Evolutionary conservation across 495 filamentous ascomycete species (phyloP).

Genomic region (Tuber indicum): DNA sequence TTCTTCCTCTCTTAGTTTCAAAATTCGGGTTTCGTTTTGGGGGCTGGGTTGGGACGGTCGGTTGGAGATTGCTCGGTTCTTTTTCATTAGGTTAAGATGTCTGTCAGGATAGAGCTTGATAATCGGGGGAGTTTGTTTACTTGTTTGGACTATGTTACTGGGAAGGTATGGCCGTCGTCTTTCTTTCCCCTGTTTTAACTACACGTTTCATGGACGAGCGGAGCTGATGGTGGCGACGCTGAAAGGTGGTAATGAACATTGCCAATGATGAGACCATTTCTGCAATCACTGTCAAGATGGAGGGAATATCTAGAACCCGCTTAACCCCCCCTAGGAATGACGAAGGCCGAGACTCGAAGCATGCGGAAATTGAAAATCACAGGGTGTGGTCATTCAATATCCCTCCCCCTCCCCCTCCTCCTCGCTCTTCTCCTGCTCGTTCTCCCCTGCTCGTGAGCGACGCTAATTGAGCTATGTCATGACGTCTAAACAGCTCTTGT

Average conservation of each 20-base stretch:
- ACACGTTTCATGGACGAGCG: neutral
- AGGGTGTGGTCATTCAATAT: constrained; percentile 52
- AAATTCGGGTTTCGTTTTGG: neutral
- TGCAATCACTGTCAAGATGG: constrained; percentile 83
- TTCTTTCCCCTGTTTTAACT: constrained; percentile 2
- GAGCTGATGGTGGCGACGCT: constrained; percentile 2
- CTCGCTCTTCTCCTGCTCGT: too few species aligned
- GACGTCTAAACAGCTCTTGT: constrained; percentile 52
- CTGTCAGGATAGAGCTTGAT: constrained; percentile 70
- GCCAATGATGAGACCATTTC: constrained; percentile 60
- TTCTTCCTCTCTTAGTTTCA: neutral
- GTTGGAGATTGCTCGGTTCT: neutral
- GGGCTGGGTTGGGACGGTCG: neutral
- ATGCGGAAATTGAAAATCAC: constrained; percentile 63
- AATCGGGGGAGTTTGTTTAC: constrained; percentile 70
- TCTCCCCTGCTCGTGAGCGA: neutral
- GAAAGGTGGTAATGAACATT: constrained; percentile 58
- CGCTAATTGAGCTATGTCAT: constrained; percentile 11
- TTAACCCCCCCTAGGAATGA: constrained; percentile 21
- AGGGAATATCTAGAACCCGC: constrained; percentile 54
- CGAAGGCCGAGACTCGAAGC: constrained; percentile 51
- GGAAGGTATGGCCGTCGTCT: constrained; percentile 42
- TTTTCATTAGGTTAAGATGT: constrained; percentile 51
- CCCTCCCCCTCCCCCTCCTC: neutral
- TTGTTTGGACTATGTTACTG: constrained; percentile 75